Conservation (phyloP, 805 yeast species). For the Candida ovalis region DNA sequence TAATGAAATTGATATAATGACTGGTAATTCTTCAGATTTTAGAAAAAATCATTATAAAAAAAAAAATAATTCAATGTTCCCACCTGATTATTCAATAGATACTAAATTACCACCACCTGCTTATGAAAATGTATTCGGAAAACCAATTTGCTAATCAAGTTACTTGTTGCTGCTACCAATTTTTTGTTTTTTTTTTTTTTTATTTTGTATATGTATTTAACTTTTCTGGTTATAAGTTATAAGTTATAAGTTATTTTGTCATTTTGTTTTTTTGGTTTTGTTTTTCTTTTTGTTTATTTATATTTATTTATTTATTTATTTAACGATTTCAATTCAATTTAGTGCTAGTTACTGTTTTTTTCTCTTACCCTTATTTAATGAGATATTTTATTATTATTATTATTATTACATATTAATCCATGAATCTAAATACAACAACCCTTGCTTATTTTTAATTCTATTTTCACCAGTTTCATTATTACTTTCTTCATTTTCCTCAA, state of each 20-base stretch:
- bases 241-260: too few species aligned
- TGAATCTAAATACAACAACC: constrained; percentile 26
- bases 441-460: constrained; percentile 8
- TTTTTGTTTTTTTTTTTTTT: neutral
- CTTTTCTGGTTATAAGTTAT: too few species aligned
- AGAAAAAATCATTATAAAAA: neutral
- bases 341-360: neutral
- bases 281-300: constrained; percentile 2
- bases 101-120: constrained; percentile 16
- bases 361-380: neutral
- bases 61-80: constrained; percentile 7
- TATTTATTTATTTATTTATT: neutral
- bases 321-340: neutral
- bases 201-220: neutral
- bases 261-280: neutral
- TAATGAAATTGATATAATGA: neutral
- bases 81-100: constrained; percentile 15
- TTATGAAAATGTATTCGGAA: constrained; percentile 6
- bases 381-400: neutral
- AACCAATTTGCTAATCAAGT: neutral
- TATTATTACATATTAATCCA: constrained; percentile 25
- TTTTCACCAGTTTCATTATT: constrained; percentile 13
- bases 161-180: neutral
- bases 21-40: neutral
- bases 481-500: constrained; percentile 12